Evolutionary conservation across 495 filamentous ascomycete species (phyloP).

Genomic region (Penicillium bialowiezense): DNA sequence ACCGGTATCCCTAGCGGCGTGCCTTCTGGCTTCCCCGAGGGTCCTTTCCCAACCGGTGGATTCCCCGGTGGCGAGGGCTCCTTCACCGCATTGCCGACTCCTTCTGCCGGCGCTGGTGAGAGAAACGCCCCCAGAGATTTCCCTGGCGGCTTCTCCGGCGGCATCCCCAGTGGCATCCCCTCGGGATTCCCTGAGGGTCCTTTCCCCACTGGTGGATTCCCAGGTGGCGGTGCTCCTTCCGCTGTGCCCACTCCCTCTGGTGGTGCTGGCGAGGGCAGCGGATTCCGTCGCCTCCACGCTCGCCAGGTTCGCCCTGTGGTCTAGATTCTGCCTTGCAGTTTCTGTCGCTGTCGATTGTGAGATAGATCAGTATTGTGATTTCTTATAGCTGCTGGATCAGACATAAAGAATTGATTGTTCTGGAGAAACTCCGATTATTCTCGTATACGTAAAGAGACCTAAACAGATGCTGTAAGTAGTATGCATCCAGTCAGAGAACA

Average conservation of each 20-base stretch:
- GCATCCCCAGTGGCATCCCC: background rate
- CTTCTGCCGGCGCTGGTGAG: constrained; percentile 1
- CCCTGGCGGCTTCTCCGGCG: constrained; percentile 4
- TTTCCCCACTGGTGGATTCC: background rate
- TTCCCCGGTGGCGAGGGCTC: background rate
- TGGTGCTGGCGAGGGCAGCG: background rate
- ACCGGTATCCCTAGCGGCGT: background rate
- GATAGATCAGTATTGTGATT: constrained; percentile 10
- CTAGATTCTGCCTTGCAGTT: constrained; percentile 12
- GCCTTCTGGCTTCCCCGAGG: constrained; percentile 5
- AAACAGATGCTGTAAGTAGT: too few relatives aligned
- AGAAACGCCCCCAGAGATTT: background rate
- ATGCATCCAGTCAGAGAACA: too few relatives aligned
- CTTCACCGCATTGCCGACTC: constrained; percentile 4
- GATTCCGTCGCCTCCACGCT: constrained; percentile 26
- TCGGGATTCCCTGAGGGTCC: background rate
- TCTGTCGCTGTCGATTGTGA: constrained; percentile 11
- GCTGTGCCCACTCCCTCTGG: constrained; percentile 6
- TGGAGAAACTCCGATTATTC: too few relatives aligned
- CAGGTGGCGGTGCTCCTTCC: background rate
- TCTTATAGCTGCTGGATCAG: constrained; percentile 21
- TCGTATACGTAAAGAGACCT: too few relatives aligned
- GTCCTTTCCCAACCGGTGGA: constrained; percentile 6
- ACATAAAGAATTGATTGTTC: constrained; percentile 6
- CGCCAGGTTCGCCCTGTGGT: constrained; percentile 26